Evolutionary conservation across 2,329 filamentous ascomycete species (phyloP).

Genomic region (Didymella keratinophila): DNA sequence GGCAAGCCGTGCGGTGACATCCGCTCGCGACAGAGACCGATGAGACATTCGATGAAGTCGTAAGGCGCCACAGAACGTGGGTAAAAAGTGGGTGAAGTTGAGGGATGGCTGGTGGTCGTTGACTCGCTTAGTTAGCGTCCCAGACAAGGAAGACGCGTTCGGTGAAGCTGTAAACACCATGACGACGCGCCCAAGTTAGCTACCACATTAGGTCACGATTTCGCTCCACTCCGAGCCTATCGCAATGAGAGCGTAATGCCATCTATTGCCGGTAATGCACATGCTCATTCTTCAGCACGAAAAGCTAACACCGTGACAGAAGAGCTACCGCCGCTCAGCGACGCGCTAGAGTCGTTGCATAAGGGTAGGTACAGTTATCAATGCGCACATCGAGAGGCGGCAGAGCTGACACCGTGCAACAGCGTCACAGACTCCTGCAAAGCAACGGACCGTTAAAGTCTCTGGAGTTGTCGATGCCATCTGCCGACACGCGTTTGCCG

Average conservation of each 20-base stretch:
- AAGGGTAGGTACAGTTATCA: conserved; percentile 38
- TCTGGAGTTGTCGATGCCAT: conserved; percentile 71
- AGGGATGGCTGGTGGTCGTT: conserved; percentile 6
- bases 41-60: conserved; percentile 14
- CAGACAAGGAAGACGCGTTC: conserved; percentile 34
- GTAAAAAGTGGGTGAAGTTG: conserved; percentile 16
- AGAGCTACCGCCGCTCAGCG: conserved; percentile 41
- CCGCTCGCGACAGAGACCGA: conserved; percentile 18
- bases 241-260: conserved; percentile 40
- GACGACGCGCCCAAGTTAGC: conserved; percentile 32
- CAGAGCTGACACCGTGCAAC: conserved; percentile 33
- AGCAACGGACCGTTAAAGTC: conserved; percentile 69
- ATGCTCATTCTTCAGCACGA: conserved; percentile 13
- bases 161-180: conserved; percentile 37
- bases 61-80: conserved; percentile 29
- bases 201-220: conserved; percentile 12
- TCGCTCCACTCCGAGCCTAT: conserved; percentile 32
- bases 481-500: conserved; percentile 69
- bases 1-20: conserved; percentile 15
- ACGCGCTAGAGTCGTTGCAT: conserved; percentile 49
- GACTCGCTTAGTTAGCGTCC: conserved; percentile 36
- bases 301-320: conserved; percentile 39
- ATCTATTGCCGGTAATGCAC: conserved; percentile 39
- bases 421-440: conserved; percentile 62
- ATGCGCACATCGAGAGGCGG: conserved; percentile 25